Evolutionary conservation across 805 yeast genomes (phyloP).

Genomic region (Candida verbasci): DNA sequence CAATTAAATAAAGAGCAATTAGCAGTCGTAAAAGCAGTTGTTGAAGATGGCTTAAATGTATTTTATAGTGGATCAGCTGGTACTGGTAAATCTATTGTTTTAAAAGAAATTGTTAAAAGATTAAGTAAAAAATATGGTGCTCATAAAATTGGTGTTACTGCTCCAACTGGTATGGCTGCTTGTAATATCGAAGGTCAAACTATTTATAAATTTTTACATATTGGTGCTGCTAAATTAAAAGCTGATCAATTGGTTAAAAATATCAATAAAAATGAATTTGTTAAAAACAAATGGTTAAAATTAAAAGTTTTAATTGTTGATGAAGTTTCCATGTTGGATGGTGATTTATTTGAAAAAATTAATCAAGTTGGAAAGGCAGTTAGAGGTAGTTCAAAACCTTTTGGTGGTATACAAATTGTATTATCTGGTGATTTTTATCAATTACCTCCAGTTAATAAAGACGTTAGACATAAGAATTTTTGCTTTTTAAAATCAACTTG

Average conservation of each 20-base stretch:
- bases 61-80: constrained; percentile 87
- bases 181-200: constrained; percentile 91
- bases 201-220: constrained; percentile 77
- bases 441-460: constrained; percentile 75
- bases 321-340: constrained; percentile 94
- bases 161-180: constrained; percentile 96
- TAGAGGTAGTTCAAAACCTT: constrained; percentile 56
- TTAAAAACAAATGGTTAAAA: constrained; percentile 56
- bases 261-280: constrained; percentile 43
- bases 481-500: constrained; percentile 77
- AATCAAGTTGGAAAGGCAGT: constrained; percentile 61
- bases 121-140: constrained; percentile 41
- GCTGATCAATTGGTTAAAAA: constrained; percentile 42
- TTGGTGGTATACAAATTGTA: constrained; percentile 91
- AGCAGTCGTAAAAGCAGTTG: constrained; percentile 46
- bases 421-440: constrained; percentile 96
- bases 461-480: constrained; percentile 40
- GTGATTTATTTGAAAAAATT: constrained; percentile 67
- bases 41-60: constrained; percentile 48
- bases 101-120: constrained; percentile 57
- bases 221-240: constrained; percentile 68
- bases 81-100: constrained; percentile 76
- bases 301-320: constrained; percentile 77
- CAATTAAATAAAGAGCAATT: constrained; percentile 38
- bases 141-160: constrained; percentile 72